phyloP scores from a whole-genome alignment of 2,329 filamentous ascomycete species.

The Penicillium oxalicum region DNA sequence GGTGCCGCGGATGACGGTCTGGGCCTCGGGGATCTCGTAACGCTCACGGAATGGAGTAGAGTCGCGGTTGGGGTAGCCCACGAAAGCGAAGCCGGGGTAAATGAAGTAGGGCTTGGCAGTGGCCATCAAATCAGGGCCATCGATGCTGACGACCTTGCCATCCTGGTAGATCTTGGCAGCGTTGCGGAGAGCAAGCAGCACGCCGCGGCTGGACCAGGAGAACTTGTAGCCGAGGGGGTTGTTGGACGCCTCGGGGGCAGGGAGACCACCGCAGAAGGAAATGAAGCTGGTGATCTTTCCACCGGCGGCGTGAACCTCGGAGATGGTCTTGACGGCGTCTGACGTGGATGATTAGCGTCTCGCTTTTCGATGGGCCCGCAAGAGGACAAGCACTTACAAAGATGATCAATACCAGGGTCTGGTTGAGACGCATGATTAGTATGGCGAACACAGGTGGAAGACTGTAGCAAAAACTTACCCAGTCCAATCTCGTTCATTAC shows the following conservation, averaged over 20 bases:
- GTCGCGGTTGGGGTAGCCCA: conserved; percentile 91
- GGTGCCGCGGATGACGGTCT: conserved; percentile 79
- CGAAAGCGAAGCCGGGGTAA: conserved; percentile 82
- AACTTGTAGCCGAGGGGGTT: conserved; percentile 95
- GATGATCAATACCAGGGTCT: conserved; percentile 18
- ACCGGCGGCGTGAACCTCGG: conserved; percentile 69
- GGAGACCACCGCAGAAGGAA: conserved; percentile 77
- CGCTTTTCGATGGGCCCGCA: neutral
- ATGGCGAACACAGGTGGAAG: neutral
- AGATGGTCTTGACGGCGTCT: conserved; percentile 78
- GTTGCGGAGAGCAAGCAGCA: conserved; percentile 81
- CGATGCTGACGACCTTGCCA: conserved; percentile 65
- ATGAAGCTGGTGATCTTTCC: conserved; percentile 80
- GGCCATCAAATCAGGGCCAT: conserved; percentile 69
- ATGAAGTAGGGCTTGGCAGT: conserved; percentile 85
- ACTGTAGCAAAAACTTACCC: conserved; percentile 25
- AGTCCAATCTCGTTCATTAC: conserved; percentile 96
- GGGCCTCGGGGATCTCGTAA: conserved; percentile 84
- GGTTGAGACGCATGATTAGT: conserved; percentile 18
- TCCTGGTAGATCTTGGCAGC: conserved; percentile 76
- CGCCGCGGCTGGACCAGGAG: conserved; percentile 71
- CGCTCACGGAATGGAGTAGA: conserved; percentile 80
- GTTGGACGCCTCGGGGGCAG: conserved; percentile 66
- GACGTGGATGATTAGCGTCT: conserved; percentile 1
- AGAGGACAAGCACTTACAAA: conserved; percentile 10